Evolutionary conservation across 2,329 filamentous ascomycete species (phyloP).

Genomic region (Diaporthe vaccinii): DNA sequence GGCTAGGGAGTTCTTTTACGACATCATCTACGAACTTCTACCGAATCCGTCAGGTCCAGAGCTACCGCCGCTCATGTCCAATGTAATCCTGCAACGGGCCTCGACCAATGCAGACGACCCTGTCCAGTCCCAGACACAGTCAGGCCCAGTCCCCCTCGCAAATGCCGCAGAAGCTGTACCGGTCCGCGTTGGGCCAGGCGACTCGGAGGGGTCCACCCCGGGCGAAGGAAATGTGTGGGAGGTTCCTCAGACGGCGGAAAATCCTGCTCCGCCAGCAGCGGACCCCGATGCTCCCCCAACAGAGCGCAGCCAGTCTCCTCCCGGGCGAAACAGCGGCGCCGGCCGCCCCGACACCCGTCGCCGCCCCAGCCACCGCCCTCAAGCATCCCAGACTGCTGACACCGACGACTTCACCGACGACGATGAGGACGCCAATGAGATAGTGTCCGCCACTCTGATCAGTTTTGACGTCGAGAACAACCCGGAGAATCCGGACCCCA

Average conservation of each 20-base stretch:
- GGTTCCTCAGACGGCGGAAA: constrained; percentile 17
- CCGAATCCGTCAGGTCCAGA: constrained; percentile 36
- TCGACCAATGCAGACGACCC: constrained; percentile 25
- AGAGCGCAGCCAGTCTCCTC: constrained; percentile 29
- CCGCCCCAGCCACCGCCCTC: constrained; percentile 34
- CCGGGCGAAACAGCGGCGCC: constrained; percentile 8
- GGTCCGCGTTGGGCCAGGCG: constrained; percentile 3
- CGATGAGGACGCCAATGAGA: constrained; percentile 66
- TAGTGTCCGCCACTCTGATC: constrained; percentile 69
- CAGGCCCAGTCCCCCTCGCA: constrained; percentile 7
- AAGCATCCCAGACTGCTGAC: constrained; percentile 31
- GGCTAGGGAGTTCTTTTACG: constrained; percentile 42
- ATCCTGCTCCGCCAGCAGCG: neutral
- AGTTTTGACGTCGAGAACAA: constrained; percentile 73
- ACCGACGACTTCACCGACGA: constrained; percentile 66
- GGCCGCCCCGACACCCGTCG: constrained; percentile 31
- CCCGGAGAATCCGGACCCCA: constrained; percentile 57
- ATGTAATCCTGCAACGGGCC: constrained; percentile 16
- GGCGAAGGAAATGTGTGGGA: constrained; percentile 35
- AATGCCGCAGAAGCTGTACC: constrained; percentile 13
- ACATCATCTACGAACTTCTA: constrained; percentile 30
- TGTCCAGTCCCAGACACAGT: constrained; percentile 15
- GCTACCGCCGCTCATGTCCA: constrained; percentile 1
- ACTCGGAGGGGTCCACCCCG: neutral
- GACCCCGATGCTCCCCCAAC: neutral